Evolutionary conservation across 2,329 filamentous ascomycete genomes (phyloP).

Genomic region (Beauveria varroae): DNA sequence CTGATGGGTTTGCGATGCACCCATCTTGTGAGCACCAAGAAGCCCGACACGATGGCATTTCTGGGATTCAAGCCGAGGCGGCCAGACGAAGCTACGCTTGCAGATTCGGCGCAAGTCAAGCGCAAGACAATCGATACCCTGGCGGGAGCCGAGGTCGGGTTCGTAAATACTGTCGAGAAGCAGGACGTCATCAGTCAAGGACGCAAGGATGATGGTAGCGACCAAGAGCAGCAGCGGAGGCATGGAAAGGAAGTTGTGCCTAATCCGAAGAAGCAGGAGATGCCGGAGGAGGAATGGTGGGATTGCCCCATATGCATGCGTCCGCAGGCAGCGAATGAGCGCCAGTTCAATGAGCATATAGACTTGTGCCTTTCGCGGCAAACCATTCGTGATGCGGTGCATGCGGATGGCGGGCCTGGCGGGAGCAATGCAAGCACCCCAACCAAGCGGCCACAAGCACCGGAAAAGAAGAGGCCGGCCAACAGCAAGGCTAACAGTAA

Average conservation of each 20-base stretch:
- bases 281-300: slow-evolving; percentile 54
- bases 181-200: neutral
- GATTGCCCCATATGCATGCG: slow-evolving; percentile 81
- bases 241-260: slow-evolving; percentile 47
- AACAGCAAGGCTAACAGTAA: slow-evolving; percentile 18
- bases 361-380: slow-evolving; percentile 82
- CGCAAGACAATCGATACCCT: neutral
- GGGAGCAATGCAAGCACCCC: neutral
- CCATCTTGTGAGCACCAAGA: slow-evolving; percentile 79
- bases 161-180: neutral
- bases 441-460: slow-evolving; percentile 10
- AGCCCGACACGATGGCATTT: slow-evolving; percentile 67
- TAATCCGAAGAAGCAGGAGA: slow-evolving; percentile 30
- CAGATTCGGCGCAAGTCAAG: neutral
- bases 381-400: slow-evolving; percentile 77
- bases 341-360: slow-evolving; percentile 81
- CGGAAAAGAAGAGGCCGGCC: slow-evolving; percentile 31
- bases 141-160: slow-evolving; percentile 9
- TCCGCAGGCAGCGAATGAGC: slow-evolving; percentile 68
- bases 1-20: slow-evolving; percentile 88
- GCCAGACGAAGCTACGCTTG: slow-evolving; percentile 8
- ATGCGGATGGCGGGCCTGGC: slow-evolving; percentile 33
- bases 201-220: neutral
- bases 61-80: slow-evolving; percentile 55
- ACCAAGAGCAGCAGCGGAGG: slow-evolving; percentile 37